Evolutionary conservation across 345 rosid genomes (phyloP).

Genomic region (Firmiana major): DNA sequence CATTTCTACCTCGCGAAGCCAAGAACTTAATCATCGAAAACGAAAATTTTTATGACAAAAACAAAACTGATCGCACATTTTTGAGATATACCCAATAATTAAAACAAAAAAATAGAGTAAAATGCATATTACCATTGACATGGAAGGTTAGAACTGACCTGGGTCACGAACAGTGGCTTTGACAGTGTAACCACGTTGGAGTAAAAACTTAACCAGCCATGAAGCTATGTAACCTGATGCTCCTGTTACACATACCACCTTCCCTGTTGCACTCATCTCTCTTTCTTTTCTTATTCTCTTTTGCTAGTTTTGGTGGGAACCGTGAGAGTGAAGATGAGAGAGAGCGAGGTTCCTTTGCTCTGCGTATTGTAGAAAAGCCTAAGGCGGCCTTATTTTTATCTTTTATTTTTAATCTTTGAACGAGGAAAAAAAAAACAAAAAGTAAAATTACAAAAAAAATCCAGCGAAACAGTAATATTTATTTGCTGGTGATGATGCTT

Average conservation of each 20-base stretch:
- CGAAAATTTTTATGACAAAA: background rate
- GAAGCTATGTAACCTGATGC: constrained; percentile 50
- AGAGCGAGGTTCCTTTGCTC: background rate
- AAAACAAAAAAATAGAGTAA: background rate
- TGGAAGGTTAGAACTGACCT: constrained; percentile 25
- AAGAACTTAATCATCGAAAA: background rate
- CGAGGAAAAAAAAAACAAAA: background rate
- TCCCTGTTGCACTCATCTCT: constrained; percentile 18
- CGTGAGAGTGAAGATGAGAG: background rate
- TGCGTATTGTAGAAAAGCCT: background rate
- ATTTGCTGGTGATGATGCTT: too few relatives aligned
- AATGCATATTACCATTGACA: background rate
- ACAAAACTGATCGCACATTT: background rate
- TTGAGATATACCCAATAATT: background rate
- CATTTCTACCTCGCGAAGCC: too few relatives aligned
- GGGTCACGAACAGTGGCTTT: constrained; percentile 46
- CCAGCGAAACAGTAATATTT: too few relatives aligned
- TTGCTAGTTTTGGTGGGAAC: background rate
- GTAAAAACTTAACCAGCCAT: constrained; percentile 52
- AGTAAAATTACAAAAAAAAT: too few relatives aligned
- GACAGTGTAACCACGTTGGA: constrained; percentile 43
- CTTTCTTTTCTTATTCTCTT: background rate
- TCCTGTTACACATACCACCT: constrained; percentile 50
- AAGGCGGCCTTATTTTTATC: background rate
- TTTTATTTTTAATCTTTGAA: background rate